Evolutionary conservation across 2,329 filamentous ascomycete species (phyloP).

Genomic region (Fusarium nurragi): DNA sequence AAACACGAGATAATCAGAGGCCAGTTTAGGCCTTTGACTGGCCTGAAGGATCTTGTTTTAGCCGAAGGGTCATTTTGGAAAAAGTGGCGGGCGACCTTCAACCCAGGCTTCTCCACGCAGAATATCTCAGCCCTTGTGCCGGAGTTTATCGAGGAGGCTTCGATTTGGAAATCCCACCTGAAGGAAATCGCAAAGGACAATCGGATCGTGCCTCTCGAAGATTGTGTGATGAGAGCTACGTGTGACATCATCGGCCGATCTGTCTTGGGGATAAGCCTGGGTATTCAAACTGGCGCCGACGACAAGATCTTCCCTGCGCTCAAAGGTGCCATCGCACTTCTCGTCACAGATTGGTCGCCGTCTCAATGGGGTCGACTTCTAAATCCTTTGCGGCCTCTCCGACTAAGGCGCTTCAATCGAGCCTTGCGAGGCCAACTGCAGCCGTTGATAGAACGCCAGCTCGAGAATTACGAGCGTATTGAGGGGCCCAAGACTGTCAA

Average conservation of each 20-base stretch:
- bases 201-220: background rate
- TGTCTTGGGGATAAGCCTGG: background rate
- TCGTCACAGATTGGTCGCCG: conserved; percentile 1
- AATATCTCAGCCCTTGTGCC: background rate
- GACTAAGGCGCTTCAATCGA: background rate
- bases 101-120: conserved; percentile 1
- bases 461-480: background rate
- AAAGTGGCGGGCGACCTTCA: conserved; percentile 1
- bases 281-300: background rate
- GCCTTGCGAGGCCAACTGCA: background rate
- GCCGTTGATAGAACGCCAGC: background rate
- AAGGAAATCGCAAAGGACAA: background rate
- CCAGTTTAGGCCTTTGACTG: background rate
- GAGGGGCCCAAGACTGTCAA: background rate
- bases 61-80: background rate
- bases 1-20: background rate
- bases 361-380: background rate
- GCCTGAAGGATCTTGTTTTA: background rate
- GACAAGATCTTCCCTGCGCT: background rate
- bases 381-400: background rate
- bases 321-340: background rate
- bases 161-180: background rate
- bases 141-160: background rate
- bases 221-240: background rate
- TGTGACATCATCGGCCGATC: conserved; percentile 11